A percentile compares a stretch with the other conserved stretches of the same genome.
These are phyloP conservation scores for Ophiostoma himal-ulmi DNA, from an alignment of 2,329 filamentous ascomycete species.

Conservation along the genomic window DNA sequence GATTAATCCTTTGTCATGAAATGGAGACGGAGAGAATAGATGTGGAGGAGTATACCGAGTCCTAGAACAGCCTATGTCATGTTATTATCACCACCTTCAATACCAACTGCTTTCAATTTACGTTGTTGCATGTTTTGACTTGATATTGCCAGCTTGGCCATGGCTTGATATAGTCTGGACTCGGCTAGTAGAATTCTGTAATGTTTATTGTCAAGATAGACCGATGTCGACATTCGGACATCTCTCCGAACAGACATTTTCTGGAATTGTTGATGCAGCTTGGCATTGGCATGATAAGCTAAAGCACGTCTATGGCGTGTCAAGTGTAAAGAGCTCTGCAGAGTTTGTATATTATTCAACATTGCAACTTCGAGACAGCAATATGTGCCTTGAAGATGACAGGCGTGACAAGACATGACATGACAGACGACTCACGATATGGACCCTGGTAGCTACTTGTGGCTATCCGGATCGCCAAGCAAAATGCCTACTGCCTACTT, in stretches of 20 bases:
- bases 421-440: not conserved
- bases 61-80: slow-evolving; percentile 10
- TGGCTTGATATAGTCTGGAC: not conserved
- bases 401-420: not conserved
- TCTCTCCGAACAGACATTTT: not conserved
- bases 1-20: not conserved
- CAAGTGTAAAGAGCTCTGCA: not conserved
- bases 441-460: not conserved
- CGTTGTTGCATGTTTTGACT: too few relatives aligned
- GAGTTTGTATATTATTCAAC: not conserved
- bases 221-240: not conserved
- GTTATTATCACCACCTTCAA: slow-evolving; percentile 8
- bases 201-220: not conserved
- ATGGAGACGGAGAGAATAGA: not conserved
- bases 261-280: not conserved
- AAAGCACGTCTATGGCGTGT: not conserved
- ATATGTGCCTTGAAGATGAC: not conserved
- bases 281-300: too few relatives aligned
- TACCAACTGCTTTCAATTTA: slow-evolving; percentile 7
- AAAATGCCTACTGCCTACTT: not conserved
- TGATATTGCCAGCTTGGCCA: not conserved
- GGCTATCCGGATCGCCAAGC: not conserved
- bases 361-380: not conserved
- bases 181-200: not conserved
- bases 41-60: not conserved